Base-by-base conservation (phyloP, 2,329 filamentous ascomycete species). In the Incumbomyces lentus region DNA sequence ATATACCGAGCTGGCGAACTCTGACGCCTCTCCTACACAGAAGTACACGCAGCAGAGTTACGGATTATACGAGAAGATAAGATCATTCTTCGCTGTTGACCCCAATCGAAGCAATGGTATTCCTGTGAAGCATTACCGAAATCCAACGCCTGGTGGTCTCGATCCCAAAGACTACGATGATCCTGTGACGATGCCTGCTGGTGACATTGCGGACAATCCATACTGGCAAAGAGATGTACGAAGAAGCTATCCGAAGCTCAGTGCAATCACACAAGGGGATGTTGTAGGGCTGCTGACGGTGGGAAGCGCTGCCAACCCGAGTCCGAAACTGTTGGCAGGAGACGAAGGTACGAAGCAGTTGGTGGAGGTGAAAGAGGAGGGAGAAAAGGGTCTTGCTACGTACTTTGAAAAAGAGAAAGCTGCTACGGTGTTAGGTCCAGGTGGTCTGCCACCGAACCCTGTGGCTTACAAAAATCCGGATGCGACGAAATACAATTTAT, bases 161-260 rank as follows among this genome's bases (percentile, higher is more conserved):
- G 81, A 86, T 59, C 85, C 86, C 31, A 69, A 76, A 48, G 66
- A 66, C 49, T 92, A 90, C 71, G 79, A 85, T 64, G 87, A 94
- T 64, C 85, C 86, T 17, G 84, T 90, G 49, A 93, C 86, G 12
- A 49, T 83, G 0, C 87, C 87, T n/a, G 85, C 87, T 2, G 86
- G 76, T 56, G 87, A 94, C 64, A 81, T 94, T 59, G 87, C 87
- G 59, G 86, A 90, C 66, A 94, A 94, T 70, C 80, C 87, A 32
- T 94, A 95, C 73, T 98, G 88, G 87, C 93, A 94, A 75, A 88
- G 92, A 60, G 92, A 98, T 62, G 67, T 72, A 51, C 84, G 92
- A 58, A 79, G 92, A 59, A 75, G 75, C 59, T 96, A 96, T 70
- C 85, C 92, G 29, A 76, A 75, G 58, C 74, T 84, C 47, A 90